Evolutionary conservation across 768 basidiomycete genomes (phyloP), one percentile per base, ranked within the genome.

Genomic region (Megacollybia marginata): DNA sequence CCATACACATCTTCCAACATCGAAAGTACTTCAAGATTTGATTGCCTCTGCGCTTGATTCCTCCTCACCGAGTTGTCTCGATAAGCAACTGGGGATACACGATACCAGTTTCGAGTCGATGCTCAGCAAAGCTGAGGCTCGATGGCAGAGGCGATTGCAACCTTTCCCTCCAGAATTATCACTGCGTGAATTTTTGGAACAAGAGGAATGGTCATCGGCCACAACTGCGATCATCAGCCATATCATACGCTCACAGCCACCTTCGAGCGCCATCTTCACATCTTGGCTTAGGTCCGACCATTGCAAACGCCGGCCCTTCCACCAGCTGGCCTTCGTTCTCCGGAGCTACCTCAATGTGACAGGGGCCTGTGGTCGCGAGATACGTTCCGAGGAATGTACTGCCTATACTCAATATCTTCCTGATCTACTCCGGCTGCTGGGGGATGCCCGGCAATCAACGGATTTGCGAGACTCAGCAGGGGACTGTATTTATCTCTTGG

Each of bases 301-400:
- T 54, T 4, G 13, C 33, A 13, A 9, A 16, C 5, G 18, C 33
- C 9, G 32, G 20, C 12, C 2, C 13, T 38, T 23, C 12, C 23
- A 8, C 12, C 18, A 19, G 28, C 58, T 78, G 13, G 59, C 73
- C 18, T 57, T 63, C 0, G 67, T 76, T 9, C 43, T 82, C 6
- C 63, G 69, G 44, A 73, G 76, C 6, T 72, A 76, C 48, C 59
- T 82, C n/a, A 79, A 82, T 20, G 57, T 64, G 31, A 53, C 52
- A 9, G 56, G 53, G n/a, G 44, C 57, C 19, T 56, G 54, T 2
- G 54, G 32, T 11, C 47, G 43, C 7, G 28, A 34, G 13, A 12
- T 54, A 2, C 52, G 54, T 9, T 46, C 50, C 13, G 48, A 57
- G 1, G 51, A 65, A 13, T 49, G 54, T 32, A 58, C 62, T 9